These are phyloP conservation scores for Penicillium bialowiezense DNA, from an alignment of 495 filamentous ascomycete genomes.

Conservation along the genomic window DNA sequence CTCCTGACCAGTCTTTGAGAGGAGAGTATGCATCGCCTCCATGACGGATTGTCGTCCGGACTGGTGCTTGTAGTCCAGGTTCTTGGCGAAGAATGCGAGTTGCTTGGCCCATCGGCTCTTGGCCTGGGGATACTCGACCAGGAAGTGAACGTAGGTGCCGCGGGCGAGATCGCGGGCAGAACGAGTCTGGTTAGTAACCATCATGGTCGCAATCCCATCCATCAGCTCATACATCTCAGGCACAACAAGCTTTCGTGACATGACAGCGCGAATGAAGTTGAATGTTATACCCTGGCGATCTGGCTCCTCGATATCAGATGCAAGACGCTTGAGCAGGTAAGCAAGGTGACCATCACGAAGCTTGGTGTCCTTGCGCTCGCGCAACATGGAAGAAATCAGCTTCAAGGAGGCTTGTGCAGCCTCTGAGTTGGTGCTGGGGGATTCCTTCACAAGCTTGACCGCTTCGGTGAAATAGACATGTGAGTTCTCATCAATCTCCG, in stretches of 20 bases:
- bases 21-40: conserved; percentile 78
- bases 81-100: conserved; percentile 80
- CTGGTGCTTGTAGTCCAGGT: conserved; percentile 84
- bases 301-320: conserved; percentile 88
- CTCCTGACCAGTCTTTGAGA: conserved; percentile 77
- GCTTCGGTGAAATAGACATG: conserved; percentile 79
- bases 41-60: conserved; percentile 87
- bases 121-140: conserved; percentile 91
- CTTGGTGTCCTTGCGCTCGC: conserved; percentile 69
- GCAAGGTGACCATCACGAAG: conserved; percentile 81
- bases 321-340: conserved; percentile 77
- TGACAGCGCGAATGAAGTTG: conserved; percentile 83
- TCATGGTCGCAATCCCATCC: conserved; percentile 83
- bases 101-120: conserved; percentile 85
- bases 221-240: conserved; percentile 86
- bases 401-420: conserved; percentile 83
- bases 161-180: conserved; percentile 81
- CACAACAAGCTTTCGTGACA: conserved; percentile 80
- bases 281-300: conserved; percentile 88
- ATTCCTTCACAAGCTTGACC: conserved; percentile 73
- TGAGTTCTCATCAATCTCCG: conserved; percentile 63
- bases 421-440: conserved; percentile 74
- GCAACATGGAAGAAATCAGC: conserved; percentile 77
- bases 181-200: conserved; percentile 92
- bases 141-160: conserved; percentile 87